Conservation (phyloP, 768 basidiomycete genomes). For the Mycena rebaudengoi region DNA sequence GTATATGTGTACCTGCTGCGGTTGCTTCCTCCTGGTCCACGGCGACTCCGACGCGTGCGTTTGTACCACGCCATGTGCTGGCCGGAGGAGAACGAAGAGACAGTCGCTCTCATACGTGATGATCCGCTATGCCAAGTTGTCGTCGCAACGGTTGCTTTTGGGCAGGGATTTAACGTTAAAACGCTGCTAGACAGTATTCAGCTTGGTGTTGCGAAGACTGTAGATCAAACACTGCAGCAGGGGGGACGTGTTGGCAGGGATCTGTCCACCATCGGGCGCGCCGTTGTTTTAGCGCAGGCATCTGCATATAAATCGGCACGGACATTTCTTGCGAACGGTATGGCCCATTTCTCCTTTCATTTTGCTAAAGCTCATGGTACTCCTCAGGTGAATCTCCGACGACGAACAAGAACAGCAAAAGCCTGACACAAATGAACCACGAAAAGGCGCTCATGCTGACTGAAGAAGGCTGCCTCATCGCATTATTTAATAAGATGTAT, state of each 20-base stretch:
- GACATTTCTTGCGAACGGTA: conserved; percentile 1
- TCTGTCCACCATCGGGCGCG: not conserved
- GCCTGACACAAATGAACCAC: conserved; percentile 3
- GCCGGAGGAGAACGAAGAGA: conserved; percentile 17
- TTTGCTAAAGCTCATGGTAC: not conserved
- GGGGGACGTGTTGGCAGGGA: conserved; percentile 13
- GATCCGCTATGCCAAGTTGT: conserved; percentile 18
- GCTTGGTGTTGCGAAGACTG: conserved; percentile 7
- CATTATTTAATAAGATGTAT: conserved; percentile 10
- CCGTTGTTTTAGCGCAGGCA: conserved; percentile 12
- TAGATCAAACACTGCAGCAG: conserved; percentile 10
- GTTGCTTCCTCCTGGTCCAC: not conserved
- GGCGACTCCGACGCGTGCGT: conserved; percentile 1
- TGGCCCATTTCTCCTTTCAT: not conserved
- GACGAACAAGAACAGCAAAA: not conserved
- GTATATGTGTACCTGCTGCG: conserved; percentile 16
- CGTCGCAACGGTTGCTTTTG: conserved; percentile 18
- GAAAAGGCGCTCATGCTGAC: conserved; percentile 13
- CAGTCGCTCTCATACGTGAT: conserved; percentile 9
- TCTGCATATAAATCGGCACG: not conserved
- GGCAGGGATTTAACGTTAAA: conserved; percentile 17
- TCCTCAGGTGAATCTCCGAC: not conserved
- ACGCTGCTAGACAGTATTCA: conserved; percentile 1
- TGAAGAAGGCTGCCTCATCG: not conserved
- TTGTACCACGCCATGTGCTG: conserved; percentile 20